phyloP scores from a whole-genome alignment of 1,139 yeast genomes.

The Suhomyces wounanorum region DNA sequence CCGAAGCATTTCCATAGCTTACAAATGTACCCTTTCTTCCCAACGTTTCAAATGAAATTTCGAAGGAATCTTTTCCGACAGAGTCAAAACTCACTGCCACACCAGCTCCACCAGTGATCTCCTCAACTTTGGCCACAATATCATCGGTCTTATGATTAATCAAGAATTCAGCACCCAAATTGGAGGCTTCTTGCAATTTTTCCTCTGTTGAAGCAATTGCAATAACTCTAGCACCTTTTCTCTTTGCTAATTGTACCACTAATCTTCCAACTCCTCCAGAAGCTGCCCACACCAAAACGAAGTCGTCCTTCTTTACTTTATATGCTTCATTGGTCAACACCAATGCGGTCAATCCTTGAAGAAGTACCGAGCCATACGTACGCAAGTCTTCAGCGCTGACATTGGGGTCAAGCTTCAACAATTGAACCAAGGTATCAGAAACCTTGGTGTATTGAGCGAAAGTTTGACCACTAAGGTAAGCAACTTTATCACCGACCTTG shows the following conservation, averaged over 20 bases:
- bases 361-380: conserved; percentile 57
- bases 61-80: conserved; percentile 78
- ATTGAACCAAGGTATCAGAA: conserved; percentile 28
- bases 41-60: conserved; percentile 59
- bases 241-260: conserved; percentile 60
- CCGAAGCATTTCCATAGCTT: conserved; percentile 84
- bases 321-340: conserved; percentile 69
- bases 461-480: conserved; percentile 51
- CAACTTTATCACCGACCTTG: conserved; percentile 73
- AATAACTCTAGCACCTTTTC: conserved; percentile 75
- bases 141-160: conserved; percentile 62
- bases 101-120: conserved; percentile 71
- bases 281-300: conserved; percentile 81
- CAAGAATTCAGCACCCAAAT: conserved; percentile 73
- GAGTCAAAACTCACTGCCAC: conserved; percentile 77
- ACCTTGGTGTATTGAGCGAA: conserved; percentile 74
- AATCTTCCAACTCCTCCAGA: conserved; percentile 91
- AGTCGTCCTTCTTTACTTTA: conserved; percentile 66
- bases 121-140: conserved; percentile 57
- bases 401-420: conserved; percentile 52
- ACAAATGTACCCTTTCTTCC: conserved; percentile 75
- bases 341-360: conserved; percentile 81
- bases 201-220: conserved; percentile 80
- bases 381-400: conserved; percentile 50
- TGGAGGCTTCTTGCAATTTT: conserved; percentile 59